These are phyloP conservation scores for Cyathus olla DNA, from an alignment of 1,284 basidiomycete genomes.

Conservation along the genomic window DNA sequence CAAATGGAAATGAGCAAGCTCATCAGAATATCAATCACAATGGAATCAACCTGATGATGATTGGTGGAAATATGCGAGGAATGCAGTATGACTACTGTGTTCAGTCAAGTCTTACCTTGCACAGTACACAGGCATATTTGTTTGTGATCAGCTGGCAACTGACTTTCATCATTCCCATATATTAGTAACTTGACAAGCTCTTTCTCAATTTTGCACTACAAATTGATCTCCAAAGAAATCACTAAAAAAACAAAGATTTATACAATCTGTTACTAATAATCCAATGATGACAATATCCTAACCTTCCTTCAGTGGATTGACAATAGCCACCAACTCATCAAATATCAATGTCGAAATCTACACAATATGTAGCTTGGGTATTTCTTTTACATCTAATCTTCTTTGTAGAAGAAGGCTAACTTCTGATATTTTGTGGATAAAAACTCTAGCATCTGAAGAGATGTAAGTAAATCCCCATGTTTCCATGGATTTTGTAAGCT, in stretches of 20 bases:
- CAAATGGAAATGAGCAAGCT: slow-evolving; percentile 36
- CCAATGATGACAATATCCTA: too few relatives aligned
- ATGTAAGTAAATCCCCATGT: slow-evolving; percentile 23
- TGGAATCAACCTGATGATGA: slow-evolving; percentile 25
- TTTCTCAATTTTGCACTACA: too few relatives aligned
- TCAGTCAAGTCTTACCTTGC: slow-evolving; percentile 12
- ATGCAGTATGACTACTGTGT: slow-evolving; percentile 25
- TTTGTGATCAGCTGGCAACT: slow-evolving; percentile 16
- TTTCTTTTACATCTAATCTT: too few relatives aligned
- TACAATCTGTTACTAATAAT: too few relatives aligned
- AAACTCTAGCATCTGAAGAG: slow-evolving; percentile 29
- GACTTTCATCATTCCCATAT: slow-evolving; percentile 5
- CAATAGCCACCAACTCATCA: too few relatives aligned
- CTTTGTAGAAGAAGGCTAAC: too few relatives aligned
- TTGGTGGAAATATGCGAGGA: slow-evolving; percentile 30
- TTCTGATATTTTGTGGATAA: neutral
- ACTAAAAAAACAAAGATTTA: too few relatives aligned
- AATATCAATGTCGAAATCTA: too few relatives aligned
- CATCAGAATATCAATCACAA: slow-evolving; percentile 28
- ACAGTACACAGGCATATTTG: slow-evolving; percentile 16
- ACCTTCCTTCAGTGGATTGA: too few relatives aligned
- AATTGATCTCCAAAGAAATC: too few relatives aligned
- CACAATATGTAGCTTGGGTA: too few relatives aligned
- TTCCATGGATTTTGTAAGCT: slow-evolving; percentile 26
- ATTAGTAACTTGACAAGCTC: neutral